A percentile compares a stretch with the other conserved stretches of the same genome.
Conservation (phyloP, 2,329 filamentous ascomycete species). For the Fonsecaea erecta region DNA sequence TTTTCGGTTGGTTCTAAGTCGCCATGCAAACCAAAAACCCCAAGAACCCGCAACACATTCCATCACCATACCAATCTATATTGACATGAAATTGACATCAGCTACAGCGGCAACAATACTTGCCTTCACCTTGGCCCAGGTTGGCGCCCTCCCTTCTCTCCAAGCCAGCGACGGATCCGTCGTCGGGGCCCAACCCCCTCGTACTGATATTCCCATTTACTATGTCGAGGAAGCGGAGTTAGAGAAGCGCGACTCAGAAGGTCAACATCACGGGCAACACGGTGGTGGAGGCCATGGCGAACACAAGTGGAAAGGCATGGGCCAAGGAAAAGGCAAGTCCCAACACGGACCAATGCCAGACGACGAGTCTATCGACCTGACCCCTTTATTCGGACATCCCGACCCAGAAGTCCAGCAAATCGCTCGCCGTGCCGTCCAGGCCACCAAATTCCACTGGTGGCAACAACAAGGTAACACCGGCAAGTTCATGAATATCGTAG, state of each 20-base stretch:
- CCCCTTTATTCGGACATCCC: constrained; percentile 6
- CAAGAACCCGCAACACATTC: background rate
- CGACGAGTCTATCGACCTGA: constrained; percentile 1
- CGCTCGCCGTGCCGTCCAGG: constrained; percentile 5
- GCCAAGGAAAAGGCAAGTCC: constrained; percentile 6
- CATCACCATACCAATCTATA: background rate
- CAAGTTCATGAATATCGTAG: constrained; percentile 4
- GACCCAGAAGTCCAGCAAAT: constrained; percentile 3
- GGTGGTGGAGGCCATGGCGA: background rate
- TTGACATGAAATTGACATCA: constrained; percentile 20
- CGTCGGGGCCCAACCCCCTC: background rate
- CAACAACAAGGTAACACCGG: constrained; percentile 11
- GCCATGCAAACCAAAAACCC: background rate
- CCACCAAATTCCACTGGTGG: constrained; percentile 9
- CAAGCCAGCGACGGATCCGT: constrained; percentile 8
- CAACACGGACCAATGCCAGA: constrained; percentile 28
- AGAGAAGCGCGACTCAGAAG: constrained; percentile 15
- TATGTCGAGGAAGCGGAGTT: constrained; percentile 8
- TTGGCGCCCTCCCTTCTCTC: constrained; percentile 26
- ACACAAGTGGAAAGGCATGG: constrained; percentile 15
- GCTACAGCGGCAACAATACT: constrained; percentile 27
- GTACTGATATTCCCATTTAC: constrained; percentile 12
- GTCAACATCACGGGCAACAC: constrained; percentile 4
- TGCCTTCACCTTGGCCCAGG: constrained; percentile 24
- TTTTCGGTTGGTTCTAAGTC: background rate